Conservation (phyloP, 1,284 basidiomycete genomes). For the Leccinum griseonigrum region DNA sequence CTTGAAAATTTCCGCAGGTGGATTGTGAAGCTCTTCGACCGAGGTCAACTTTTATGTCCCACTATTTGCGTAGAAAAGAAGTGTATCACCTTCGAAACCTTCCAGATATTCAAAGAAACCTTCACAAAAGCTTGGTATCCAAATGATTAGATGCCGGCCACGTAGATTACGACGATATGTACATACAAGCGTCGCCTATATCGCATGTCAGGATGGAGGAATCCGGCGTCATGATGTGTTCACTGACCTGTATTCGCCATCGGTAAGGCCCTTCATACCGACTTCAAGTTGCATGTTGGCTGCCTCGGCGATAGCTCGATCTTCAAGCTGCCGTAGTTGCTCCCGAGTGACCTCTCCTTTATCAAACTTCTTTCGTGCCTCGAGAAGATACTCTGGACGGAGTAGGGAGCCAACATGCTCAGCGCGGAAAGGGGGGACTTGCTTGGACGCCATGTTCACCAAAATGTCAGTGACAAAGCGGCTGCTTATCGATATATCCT, state of each 20-base stretch:
- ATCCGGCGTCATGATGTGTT: background rate
- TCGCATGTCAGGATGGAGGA: background rate
- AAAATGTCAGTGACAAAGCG: no score
- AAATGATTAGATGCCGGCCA: background rate
- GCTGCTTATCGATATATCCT: background rate
- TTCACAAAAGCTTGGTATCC: background rate
- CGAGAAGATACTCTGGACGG: background rate
- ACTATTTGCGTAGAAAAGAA: background rate
- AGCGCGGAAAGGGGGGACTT: background rate
- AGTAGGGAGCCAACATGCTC: background rate
- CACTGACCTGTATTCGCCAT: background rate
- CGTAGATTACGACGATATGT: background rate
- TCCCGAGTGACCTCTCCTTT: background rate
- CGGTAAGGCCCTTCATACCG: background rate
- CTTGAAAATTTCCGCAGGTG: background rate
- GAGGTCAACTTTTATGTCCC: background rate
- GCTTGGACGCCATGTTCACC: background rate
- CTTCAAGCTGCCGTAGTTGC: background rate
- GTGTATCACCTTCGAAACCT: background rate
- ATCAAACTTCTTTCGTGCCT: background rate
- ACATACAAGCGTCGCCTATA: background rate
- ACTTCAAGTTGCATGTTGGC: background rate
- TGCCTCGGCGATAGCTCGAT: background rate
- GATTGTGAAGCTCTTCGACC: background rate
- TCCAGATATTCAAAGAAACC: background rate